Evolutionary conservation across 352 stramenopile species (phyloP).

Genomic region (Phytopythium delawarense): DNA sequence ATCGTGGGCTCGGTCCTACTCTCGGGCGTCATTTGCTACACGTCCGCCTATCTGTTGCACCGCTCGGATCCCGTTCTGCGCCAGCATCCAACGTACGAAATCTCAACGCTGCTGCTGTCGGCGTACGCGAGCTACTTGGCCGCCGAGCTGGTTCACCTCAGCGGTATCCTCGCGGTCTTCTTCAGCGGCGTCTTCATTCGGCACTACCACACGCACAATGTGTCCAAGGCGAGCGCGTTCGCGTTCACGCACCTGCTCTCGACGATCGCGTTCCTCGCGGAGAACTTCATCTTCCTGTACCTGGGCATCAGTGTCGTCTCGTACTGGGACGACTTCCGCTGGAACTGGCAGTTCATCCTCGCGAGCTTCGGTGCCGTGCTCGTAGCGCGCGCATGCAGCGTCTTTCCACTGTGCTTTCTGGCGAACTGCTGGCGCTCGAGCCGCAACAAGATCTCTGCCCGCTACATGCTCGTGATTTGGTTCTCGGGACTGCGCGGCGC

Average conservation of each 20-base stretch:
- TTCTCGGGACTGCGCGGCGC: constrained; percentile 90
- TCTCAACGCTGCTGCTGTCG: constrained; percentile 63
- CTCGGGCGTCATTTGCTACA: constrained; percentile 38
- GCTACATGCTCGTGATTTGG: constrained; percentile 87
- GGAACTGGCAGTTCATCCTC: constrained; percentile 68
- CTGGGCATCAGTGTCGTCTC: constrained; percentile 69
- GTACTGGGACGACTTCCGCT: constrained; percentile 50
- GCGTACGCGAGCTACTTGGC: constrained; percentile 73
- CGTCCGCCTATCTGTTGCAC: constrained; percentile 39
- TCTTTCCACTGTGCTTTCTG: constrained; percentile 62
- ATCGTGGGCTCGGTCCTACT: constrained; percentile 43
- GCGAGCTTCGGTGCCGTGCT: constrained; percentile 43
- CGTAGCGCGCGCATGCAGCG: constrained; percentile 55
- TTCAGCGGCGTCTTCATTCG: constrained; percentile 85
- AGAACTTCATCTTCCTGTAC: constrained; percentile 77
- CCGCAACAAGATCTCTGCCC: constrained; percentile 43
- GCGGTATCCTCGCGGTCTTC: constrained; percentile 90
- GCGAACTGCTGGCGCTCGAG: constrained; percentile 43
- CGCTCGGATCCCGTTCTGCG: constrained; percentile 32
- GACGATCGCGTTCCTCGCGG: constrained; percentile 58
- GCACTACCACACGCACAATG: constrained; percentile 74
- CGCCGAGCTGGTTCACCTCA: constrained; percentile 58
- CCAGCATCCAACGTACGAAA: constrained; percentile 54
- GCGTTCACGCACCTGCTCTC: constrained; percentile 60
- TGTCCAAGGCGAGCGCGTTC: constrained; percentile 46